Evolutionary conservation across 257 asterid species (phyloP).

Genomic region (Solanum phureja): DNA sequence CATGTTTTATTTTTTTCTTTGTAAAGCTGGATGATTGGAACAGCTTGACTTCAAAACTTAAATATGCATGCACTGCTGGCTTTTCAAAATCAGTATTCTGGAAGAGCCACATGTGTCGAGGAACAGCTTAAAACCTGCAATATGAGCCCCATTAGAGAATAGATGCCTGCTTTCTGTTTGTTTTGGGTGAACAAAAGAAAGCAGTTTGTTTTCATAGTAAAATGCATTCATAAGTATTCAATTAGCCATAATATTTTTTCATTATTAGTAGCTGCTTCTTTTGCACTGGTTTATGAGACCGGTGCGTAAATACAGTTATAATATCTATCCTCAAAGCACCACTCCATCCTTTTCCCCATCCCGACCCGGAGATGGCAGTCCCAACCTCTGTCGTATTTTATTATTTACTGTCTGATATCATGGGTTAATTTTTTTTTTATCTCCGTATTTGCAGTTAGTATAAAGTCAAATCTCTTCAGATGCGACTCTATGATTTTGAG

Average conservation of each 20-base stretch:
- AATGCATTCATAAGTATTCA: background rate
- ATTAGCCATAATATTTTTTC: background rate
- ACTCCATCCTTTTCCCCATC: background rate
- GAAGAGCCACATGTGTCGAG: background rate
- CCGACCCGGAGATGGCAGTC: background rate
- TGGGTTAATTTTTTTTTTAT: too few relatives aligned
- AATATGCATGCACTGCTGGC: background rate
- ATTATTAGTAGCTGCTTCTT: background rate
- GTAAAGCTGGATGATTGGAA: background rate
- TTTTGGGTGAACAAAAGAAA: background rate
- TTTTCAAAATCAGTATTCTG: background rate
- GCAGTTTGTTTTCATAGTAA: background rate
- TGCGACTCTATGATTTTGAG: too few relatives aligned
- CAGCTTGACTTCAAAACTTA: background rate
- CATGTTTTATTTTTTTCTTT: background rate
- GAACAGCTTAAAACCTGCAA: background rate
- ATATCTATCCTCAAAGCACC: background rate
- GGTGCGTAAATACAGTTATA: background rate
- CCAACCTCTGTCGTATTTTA: background rate
- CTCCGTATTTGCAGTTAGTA: too few relatives aligned
- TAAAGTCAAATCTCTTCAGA: too few relatives aligned
- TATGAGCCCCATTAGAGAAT: background rate
- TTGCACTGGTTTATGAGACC: background rate
- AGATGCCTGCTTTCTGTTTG: background rate
- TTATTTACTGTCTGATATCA: too few relatives aligned